A percentile compares a stretch with the other conserved stretches of the same genome.
These are phyloP conservation scores for Groenewaldozyma auringiensis DNA, from an alignment of 1,139 yeast genomes.

Conservation along the genomic window DNA sequence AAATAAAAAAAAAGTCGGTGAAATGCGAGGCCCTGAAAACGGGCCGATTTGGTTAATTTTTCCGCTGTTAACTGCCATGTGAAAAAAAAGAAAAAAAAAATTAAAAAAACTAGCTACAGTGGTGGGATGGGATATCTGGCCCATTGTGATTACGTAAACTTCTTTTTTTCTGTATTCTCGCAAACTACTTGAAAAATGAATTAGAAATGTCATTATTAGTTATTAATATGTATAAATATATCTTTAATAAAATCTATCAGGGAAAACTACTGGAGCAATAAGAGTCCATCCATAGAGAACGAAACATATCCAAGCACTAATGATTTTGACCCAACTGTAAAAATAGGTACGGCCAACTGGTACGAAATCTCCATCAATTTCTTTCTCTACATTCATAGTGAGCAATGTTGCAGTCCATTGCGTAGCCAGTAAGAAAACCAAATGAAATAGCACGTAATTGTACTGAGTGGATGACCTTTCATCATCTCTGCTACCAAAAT, in stretches of 20 bases:
- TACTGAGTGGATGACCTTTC: constrained; percentile 67
- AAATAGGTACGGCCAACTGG: constrained; percentile 98
- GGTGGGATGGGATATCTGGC: too few relatives aligned
- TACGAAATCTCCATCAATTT: constrained; percentile 78
- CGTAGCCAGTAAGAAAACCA: constrained; percentile 89
- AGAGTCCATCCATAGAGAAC: constrained; percentile 83
- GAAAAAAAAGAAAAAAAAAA: too few relatives aligned
- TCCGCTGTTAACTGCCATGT: too few relatives aligned
- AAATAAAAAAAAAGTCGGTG: neutral
- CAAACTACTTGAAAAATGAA: too few relatives aligned
- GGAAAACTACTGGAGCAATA: constrained; percentile 81
- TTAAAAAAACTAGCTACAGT: too few relatives aligned
- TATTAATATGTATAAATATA: too few relatives aligned
- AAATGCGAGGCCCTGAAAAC: neutral
- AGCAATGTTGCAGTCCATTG: constrained; percentile 93
- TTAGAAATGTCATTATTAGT: too few relatives aligned
- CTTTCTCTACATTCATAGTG: constrained; percentile 84
- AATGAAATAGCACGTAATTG: constrained; percentile 81
- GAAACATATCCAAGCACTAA: constrained; percentile 90
- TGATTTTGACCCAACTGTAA: constrained; percentile 88
- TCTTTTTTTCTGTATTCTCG: too few relatives aligned
- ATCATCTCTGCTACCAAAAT: constrained; percentile 41
- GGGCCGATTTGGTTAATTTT: too few relatives aligned
- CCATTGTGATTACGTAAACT: too few relatives aligned
- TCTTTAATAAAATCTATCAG: constrained; percentile 57